Evolutionary conservation across 345 rosid species (phyloP), one percentile per base, ranked within the genome.

Genomic region (Geranium brycei): DNA sequence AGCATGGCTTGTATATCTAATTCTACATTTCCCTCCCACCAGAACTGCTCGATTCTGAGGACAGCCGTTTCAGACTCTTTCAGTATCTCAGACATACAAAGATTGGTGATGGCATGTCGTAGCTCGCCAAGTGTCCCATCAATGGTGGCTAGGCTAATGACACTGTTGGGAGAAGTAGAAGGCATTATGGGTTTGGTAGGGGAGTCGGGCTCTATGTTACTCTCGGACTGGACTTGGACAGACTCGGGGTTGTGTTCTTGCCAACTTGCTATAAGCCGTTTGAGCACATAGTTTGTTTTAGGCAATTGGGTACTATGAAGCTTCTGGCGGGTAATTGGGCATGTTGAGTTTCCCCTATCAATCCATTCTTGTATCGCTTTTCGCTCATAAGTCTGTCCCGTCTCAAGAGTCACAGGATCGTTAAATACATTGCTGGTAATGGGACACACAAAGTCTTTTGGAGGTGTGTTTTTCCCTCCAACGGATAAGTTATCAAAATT

Each of bases 311-410:
- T 79, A 55, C 77, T 79, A 11, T 69, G 76, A 68, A 87, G 77
- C 70, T 65, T 60, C 74, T 87, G 89, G 28, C 92, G 82, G 1
- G 92, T 87, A 61, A 87, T 87, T 0, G 92, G 92, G 68, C 92
- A 87, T 0, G 84, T 81, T 31, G 84, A 77, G 75, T 80, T 84
- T 31, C 92, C 92, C 64, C 89, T 69, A 38, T 79, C 81, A 1
- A 87, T 65, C 92, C 92, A 84, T 67, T 84, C 92, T 66, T 79
- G 80, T 17, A 84, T 84, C 3, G 92, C 89, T 60, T 38, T 72
- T 16, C 92, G 80, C 73, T 87, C 92, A 12, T 87, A 87, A 0
- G 92, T 87, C 84, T 87, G 92, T 1, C 92, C 92, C 1, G 92
- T 87, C 78, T 87, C 92, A 0, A 87, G 79, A 61, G 92, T 87